Base-by-base conservation (phyloP, 2,329 filamentous ascomycete species). In the Ceratocystis colombiana region DNA sequence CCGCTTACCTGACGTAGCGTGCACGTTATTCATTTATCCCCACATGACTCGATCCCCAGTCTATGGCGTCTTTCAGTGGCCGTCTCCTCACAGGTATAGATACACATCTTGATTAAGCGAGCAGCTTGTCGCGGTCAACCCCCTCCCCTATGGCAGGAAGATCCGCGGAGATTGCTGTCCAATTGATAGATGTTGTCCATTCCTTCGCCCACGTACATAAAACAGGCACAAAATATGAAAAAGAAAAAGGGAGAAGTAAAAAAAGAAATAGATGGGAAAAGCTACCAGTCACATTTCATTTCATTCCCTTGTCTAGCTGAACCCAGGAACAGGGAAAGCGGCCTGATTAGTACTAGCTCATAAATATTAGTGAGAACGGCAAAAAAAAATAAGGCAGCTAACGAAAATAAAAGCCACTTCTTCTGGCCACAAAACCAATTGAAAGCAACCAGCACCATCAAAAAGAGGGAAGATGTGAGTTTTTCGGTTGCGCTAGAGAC, bases 281-380 rank as follows among this genome's bases (percentile, higher is more conserved):
- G 50, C 20, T 25, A 55, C 25, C 6, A 28, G 28, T 57, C 53
- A 57, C 15, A 33, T 57, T 57, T 57, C 25, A 57, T 57, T 57
- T 57, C 53, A 57, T 33, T 57, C 33, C 53, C 53, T 30, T 57
- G 53, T 30, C 53, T 28, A 57, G 53, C 53, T 57, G 53, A 57
- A 33, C 22, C 53, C 53, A 33, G 53, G 53, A 57, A 57, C 53
- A 57, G 53, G 53, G 53, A 57, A 57, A 33, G 50, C 20, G 5
- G 25, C 50, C 12, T 15, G 15, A 22, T 25, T 55, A 25, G 50
- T 25, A 30, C 50, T 22, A 25, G 50, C 25, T 25, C 50, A 22
- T 30, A 17, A 48, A 7, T n/a, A 48, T 20, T 22, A 55, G 10
- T 5, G 10, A 55, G 10, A 30, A 30, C 4, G 50, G 1, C 17